Conservation (phyloP, 345 rosid genomes). For the Balakata baccata region DNA sequence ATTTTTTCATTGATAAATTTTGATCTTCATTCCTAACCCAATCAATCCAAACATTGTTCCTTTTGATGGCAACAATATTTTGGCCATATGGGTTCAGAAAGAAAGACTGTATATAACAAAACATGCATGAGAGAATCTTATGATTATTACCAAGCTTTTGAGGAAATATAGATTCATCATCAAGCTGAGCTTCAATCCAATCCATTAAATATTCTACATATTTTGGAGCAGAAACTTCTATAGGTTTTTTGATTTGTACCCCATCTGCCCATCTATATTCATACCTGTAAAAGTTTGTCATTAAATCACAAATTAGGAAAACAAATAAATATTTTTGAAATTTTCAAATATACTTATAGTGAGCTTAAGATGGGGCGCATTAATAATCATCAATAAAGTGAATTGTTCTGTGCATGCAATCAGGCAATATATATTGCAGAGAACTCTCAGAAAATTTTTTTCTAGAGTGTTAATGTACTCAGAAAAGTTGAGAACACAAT, state of each 20-base stretch:
- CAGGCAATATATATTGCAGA: slow-evolving; percentile 9
- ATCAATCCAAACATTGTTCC: neutral
- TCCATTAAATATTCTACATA: slow-evolving; percentile 98
- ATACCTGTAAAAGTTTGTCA: slow-evolving; percentile 49
- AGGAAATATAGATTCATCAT: slow-evolving; percentile 93
- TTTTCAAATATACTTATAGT: neutral
- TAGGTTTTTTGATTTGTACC: slow-evolving; percentile 94
- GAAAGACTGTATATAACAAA: neutral
- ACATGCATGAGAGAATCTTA: neutral
- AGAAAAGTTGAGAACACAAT: neutral
- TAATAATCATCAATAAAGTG: slow-evolving; percentile 3
- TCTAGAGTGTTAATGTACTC: neutral
- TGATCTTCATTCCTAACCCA: neutral
- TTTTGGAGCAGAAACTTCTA: slow-evolving; percentile 98
- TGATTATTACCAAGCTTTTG: slow-evolving; percentile 81
- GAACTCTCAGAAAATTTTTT: neutral
- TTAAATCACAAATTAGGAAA: slow-evolving; percentile 16
- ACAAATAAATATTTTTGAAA: neutral
- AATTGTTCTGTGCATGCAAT: neutral
- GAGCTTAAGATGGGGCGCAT: neutral
- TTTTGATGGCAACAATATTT: neutral
- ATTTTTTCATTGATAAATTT: neutral
- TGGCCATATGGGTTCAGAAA: slow-evolving; percentile 1
- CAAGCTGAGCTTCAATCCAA: slow-evolving; percentile 96
- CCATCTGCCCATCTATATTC: slow-evolving; percentile 99